A percentile compares a stretch with the other conserved stretches of the same genome.
These are phyloP conservation scores for Aspergillus phoenicis DNA, from an alignment of 2,329 filamentous ascomycete genomes.

Conservation along the genomic window DNA sequence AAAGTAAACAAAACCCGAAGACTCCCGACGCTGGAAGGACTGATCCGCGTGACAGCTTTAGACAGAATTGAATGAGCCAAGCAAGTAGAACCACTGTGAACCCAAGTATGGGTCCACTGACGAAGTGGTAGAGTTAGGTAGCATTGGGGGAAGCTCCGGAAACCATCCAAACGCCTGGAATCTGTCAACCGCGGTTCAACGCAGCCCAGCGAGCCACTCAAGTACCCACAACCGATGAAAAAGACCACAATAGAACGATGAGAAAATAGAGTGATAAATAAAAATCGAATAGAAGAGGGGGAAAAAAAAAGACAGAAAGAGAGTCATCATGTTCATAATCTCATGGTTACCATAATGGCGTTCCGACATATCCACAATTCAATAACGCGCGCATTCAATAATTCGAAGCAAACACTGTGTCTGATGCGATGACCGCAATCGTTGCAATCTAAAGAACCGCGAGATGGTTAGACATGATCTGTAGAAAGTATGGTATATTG, in stretches of 20 bases:
- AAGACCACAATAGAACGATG: too few species aligned
- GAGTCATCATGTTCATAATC: neutral
- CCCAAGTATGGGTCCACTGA: neutral
- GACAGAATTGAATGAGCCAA: neutral
- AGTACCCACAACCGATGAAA: too few species aligned
- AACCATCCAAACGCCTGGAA: neutral
- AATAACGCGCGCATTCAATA: neutral
- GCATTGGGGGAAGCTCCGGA: neutral
- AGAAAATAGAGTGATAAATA: neutral
- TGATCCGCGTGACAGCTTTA: too few species aligned
- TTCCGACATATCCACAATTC: neutral
- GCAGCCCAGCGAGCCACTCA: neutral
- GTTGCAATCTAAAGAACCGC: conserved; percentile 17
- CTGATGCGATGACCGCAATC: conserved; percentile 25
- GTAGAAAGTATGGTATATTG: neutral
- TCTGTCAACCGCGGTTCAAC: neutral
- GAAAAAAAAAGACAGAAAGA: neutral
- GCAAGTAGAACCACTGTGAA: neutral
- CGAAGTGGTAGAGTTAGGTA: neutral
- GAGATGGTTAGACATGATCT: neutral
- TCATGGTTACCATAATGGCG: neutral
- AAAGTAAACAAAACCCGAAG: too few species aligned
- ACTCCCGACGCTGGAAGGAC: too few species aligned
- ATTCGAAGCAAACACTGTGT: conserved; percentile 24
- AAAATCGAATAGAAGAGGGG: neutral